A percentile compares a stretch with the other conserved stretches of the same genome.
These are phyloP conservation scores for Gnomoniopsis sp. DNA, from an alignment of 2,329 filamentous ascomycete species.

Conservation along the genomic window DNA sequence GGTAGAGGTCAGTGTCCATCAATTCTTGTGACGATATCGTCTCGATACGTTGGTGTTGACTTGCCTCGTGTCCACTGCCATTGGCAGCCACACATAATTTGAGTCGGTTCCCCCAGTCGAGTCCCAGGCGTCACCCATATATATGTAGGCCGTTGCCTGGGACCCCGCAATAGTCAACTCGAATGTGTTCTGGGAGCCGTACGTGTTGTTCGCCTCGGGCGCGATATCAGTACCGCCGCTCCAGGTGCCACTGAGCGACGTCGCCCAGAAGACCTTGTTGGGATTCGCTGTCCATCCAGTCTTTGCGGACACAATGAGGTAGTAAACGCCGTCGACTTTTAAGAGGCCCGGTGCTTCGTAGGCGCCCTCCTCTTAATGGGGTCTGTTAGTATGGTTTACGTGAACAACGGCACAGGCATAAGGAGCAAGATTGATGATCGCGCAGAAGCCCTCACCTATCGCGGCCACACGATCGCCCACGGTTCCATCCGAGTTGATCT, in stretches of 20 bases:
- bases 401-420: not conserved
- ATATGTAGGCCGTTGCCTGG: conserved; percentile 31
- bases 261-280: conserved; percentile 34
- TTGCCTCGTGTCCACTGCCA: conserved; percentile 30
- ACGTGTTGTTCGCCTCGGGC: conserved; percentile 32
- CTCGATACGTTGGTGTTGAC: not conserved
- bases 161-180: conserved; percentile 32
- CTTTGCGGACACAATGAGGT: conserved; percentile 34
- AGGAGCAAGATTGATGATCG: not conserved
- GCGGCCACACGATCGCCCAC: conserved; percentile 29
- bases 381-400: not conserved
- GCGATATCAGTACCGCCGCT: conserved; percentile 32
- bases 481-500: conserved; percentile 32
- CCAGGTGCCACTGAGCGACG: conserved; percentile 30
- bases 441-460: conserved; percentile 21
- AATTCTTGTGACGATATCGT: not conserved
- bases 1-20: not conserved
- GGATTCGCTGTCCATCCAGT: conserved; percentile 34
- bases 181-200: conserved; percentile 34
- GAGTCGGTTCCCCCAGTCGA: conserved; percentile 29
- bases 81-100: conserved; percentile 38
- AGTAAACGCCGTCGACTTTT: conserved; percentile 31
- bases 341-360: conserved; percentile 34
- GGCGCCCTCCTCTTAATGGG: conserved; percentile 25
- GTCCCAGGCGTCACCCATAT: conserved; percentile 36